These are phyloP conservation scores for Trifolium pratense DNA, from an alignment of 306 rosid genomes.

Conservation along the genomic window DNA sequence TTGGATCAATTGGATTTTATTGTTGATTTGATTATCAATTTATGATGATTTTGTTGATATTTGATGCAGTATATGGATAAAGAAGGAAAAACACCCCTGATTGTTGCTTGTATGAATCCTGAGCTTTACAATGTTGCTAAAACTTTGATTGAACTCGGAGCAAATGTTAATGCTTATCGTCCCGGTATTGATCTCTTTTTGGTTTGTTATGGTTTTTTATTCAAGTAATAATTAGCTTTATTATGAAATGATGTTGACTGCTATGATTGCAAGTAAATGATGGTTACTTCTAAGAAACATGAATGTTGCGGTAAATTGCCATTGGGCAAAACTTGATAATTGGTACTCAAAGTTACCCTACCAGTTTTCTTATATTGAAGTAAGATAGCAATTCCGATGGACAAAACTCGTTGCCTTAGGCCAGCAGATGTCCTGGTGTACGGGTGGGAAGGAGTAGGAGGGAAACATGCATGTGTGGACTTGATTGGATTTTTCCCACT, in stretches of 20 bases:
- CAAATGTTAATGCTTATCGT: slow-evolving; percentile 86
- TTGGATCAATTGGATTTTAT: slow-evolving; percentile 37
- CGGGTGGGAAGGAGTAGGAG: too few relatives aligned
- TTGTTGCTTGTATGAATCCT: slow-evolving; percentile 81
- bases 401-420: too few relatives aligned
- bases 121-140: slow-evolving; percentile 69
- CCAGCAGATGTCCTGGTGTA: too few relatives aligned
- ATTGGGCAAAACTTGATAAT: neutral
- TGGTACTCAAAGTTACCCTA: neutral
- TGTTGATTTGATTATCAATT: slow-evolving; percentile 27
- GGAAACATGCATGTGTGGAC: too few relatives aligned
- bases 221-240: neutral
- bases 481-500: too few relatives aligned
- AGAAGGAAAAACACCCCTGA: slow-evolving; percentile 86
- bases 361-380: neutral
- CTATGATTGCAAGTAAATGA: slow-evolving; percentile 20
- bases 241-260: neutral
- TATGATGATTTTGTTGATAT: slow-evolving; percentile 33
- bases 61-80: slow-evolving; percentile 73
- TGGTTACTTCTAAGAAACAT: slow-evolving; percentile 8
- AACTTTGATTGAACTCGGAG: slow-evolving; percentile 87
- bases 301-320: slow-evolving; percentile 1
- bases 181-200: slow-evolving; percentile 61
- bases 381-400: too few relatives aligned
- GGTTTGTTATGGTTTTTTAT: neutral